Evolutionary conservation across 192 early-diverging fungal genomes (phyloP).

Genomic region (Funneliformis mosseae): DNA sequence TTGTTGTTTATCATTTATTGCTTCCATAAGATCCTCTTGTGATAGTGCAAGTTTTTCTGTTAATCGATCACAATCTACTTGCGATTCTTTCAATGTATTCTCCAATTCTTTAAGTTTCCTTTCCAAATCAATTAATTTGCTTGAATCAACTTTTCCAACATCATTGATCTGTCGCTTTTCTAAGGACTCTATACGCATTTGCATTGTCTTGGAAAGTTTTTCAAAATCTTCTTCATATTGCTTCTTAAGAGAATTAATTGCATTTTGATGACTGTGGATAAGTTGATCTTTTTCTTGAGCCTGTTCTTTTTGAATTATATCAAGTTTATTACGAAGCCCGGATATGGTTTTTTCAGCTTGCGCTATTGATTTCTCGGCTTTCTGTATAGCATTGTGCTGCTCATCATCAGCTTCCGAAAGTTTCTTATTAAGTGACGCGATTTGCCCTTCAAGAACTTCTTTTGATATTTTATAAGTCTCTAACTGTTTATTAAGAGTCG

Average conservation of each 20-base stretch:
- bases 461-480: not conserved
- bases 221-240: conserved; percentile 1
- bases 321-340: not conserved
- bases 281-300: not conserved
- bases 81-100: not conserved
- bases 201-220: not conserved
- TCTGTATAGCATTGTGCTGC: not conserved
- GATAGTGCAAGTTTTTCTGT: conserved; percentile 1
- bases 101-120: not conserved
- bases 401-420: not conserved
- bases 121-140: not conserved
- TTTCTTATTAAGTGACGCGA: not conserved
- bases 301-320: conserved; percentile 4
- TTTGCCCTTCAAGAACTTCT: not conserved
- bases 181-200: not conserved
- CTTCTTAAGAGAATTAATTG: not conserved
- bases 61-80: conserved; percentile 1
- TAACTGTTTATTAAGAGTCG: conserved; percentile 1
- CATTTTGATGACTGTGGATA: not conserved
- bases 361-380: not conserved
- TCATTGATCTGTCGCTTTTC: not conserved
- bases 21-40: conserved; percentile 14
- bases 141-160: not conserved
- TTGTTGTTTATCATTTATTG: conserved; percentile 22
- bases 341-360: conserved; percentile 1